A percentile compares a stretch with the other conserved stretches of the same genome.
Evolutionary conservation across 371 early-diverging fungal genomes (phyloP).

Genomic region (Actinomortierella ambigua): DNA sequence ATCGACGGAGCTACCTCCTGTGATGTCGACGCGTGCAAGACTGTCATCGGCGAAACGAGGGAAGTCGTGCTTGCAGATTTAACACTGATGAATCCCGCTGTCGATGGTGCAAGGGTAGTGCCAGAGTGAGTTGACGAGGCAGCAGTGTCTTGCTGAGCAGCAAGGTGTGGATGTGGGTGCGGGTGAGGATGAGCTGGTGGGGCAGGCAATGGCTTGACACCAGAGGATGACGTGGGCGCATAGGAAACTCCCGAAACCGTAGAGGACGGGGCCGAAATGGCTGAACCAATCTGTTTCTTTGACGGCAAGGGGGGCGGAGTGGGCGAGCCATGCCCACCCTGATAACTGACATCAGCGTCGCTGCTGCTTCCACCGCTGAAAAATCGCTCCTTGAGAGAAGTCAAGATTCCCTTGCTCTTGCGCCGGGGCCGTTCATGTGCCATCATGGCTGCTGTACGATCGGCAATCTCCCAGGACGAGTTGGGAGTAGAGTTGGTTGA

Average conservation of each 20-base stretch:
- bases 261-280: conserved; percentile 34
- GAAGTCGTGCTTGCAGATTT: conserved; percentile 39
- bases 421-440: conserved; percentile 28
- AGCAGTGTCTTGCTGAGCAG: too few species aligned
- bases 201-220: conserved; percentile 34
- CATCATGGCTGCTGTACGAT: conserved; percentile 19
- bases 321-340: conserved; percentile 13
- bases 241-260: conserved; percentile 29
- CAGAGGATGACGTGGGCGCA: conserved; percentile 16
- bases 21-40: too few species aligned
- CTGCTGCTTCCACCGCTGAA: conserved; percentile 20
- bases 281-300: conserved; percentile 14
- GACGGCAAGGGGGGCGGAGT: conserved; percentile 33
- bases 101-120: too few species aligned
- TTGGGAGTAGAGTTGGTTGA: conserved; percentile 25
- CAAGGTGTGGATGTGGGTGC: conserved; percentile 1
- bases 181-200: conserved; percentile 38
- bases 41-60: neutral
- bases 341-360: conserved; percentile 14
- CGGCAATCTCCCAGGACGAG: conserved; percentile 42
- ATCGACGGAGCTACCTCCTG: too few species aligned
- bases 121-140: too few species aligned
- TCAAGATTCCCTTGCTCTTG: conserved; percentile 42
- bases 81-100: too few species aligned
- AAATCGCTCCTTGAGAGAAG: conserved; percentile 40